phyloP scores from a whole-genome alignment of 768 basidiomycete genomes.

The Collybia mongolica region DNA sequence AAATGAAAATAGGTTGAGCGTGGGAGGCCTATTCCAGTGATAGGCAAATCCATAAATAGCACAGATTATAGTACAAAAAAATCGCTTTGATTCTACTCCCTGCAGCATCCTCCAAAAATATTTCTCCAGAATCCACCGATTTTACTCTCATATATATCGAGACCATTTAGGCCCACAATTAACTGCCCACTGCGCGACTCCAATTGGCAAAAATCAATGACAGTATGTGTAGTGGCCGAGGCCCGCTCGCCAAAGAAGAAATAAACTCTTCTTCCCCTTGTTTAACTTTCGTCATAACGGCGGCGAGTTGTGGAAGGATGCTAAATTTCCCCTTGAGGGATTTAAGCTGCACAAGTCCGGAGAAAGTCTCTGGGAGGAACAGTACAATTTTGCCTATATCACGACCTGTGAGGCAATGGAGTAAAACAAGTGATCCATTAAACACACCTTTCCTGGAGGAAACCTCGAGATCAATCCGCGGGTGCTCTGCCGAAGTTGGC shows the following conservation, averaged over 20 bases:
- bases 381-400: conserved; percentile 22
- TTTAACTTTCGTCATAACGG: conserved; percentile 23
- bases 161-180: conserved; percentile 40
- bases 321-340: conserved; percentile 22
- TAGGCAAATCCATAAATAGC: too few relatives aligned
- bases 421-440: neutral
- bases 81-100: too few relatives aligned
- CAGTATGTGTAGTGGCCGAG: conserved; percentile 9
- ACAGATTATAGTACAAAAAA: too few relatives aligned
- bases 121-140: too few relatives aligned
- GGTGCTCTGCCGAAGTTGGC: conserved; percentile 25
- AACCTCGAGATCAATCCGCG: conserved; percentile 36
- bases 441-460: conserved; percentile 30
- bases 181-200: conserved; percentile 36
- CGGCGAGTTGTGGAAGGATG: conserved; percentile 26
- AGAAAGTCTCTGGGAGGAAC: conserved; percentile 24
- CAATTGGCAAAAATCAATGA: conserved; percentile 39
- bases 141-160: conserved; percentile 28
- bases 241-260: conserved; percentile 32
- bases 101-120: too few relatives aligned
- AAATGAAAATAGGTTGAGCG: too few relatives aligned
- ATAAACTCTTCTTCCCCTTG: conserved; percentile 32
- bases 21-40: too few relatives aligned
- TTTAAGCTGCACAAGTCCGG: conserved; percentile 26
- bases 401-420: conserved; percentile 5